These are phyloP conservation scores for Fusarium proliferatum DNA, from an alignment of 2,329 filamentous ascomycete genomes.

Conservation along the genomic window DNA sequence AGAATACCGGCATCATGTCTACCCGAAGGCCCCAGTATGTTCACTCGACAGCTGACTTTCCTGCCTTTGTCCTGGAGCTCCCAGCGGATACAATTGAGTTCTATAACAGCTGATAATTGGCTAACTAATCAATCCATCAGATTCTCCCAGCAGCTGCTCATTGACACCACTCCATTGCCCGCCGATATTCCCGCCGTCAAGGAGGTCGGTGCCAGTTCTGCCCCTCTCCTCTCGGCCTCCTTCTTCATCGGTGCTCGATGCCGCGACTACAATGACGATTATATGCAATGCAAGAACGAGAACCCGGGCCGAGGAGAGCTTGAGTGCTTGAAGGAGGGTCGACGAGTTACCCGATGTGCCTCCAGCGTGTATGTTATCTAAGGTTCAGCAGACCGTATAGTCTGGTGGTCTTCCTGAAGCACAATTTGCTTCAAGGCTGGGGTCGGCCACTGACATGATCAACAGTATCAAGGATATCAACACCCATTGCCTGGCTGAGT, in stretches of 20 bases:
- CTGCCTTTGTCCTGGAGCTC: background rate
- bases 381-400: background rate
- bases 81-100: constrained; percentile 38
- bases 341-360: constrained; percentile 96
- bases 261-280: constrained; percentile 97
- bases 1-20: constrained; percentile 53
- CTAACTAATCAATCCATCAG: constrained; percentile 62
- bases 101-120: constrained; percentile 30
- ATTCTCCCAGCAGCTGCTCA: constrained; percentile 93
- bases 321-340: constrained; percentile 95
- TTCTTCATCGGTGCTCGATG: constrained; percentile 98
- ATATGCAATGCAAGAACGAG: constrained; percentile 99
- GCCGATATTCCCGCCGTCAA: constrained; percentile 90
- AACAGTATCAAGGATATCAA: constrained; percentile 92
- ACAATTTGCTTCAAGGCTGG: background rate
- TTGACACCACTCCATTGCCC: constrained; percentile 96
- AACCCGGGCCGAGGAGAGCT: constrained; percentile 90
- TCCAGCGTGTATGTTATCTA: constrained; percentile 83
- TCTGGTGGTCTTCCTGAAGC: background rate
- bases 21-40: constrained; percentile 58
- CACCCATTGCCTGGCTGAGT: constrained; percentile 90
- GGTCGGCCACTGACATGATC: constrained; percentile 28
- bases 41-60: background rate
- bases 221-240: constrained; percentile 88
- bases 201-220: constrained; percentile 93